Base-by-base conservation (phyloP, 2,329 filamentous ascomycete genomes). In the Allantophomopsis lycopodina region DNA sequence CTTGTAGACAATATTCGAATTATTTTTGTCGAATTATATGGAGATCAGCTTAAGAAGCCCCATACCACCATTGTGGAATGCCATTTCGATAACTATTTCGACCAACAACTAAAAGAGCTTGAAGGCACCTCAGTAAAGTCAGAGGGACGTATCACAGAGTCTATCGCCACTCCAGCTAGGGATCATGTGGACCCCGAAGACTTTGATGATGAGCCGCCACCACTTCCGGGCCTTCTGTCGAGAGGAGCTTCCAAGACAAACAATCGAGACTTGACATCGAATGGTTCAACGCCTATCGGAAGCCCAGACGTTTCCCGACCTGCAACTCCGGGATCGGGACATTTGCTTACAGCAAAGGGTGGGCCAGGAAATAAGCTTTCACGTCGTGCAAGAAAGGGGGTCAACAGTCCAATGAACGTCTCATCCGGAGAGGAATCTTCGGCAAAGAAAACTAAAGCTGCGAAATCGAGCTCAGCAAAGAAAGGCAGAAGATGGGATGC, bases 1-100 rank as follows among this genome's bases (percentile, higher is more conserved):
- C 79, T 98, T 36, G 77, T 98, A 49, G 89, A 95, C 55, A 94
- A 96, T 54, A 86, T 96, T 53, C 85, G 81, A 57, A 87, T 83
- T 8, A 79, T 98, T 28, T 98, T 96, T 55, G 72, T 91, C 48
- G 83, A 87, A 48, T 71, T 95, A 20, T 98, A 96, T 58, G 83
- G 79, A 49, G 81, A 91, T 42, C 83, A 94, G 59, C 66, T 98
- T 40, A 87, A 78, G 57, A 83, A 83, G 50, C 75, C 83, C 18
- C 75, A 89, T 55, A 83, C 79, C 10, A 86, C 83, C 40, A 68
- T 83, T 16, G 69, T 91, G 42, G 76, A 88, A 55, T 94, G 87
- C 62, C 72, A 75, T 38, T 98, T 98, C 56, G 86, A 93, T 55
- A 72, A 81, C 50, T 96, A 95, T 60, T 98, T 96, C 58, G 85